phyloP scores from a whole-genome alignment of 1,284 basidiomycete genomes.

The Cutaneotrichosporon arboriforme region DNA sequence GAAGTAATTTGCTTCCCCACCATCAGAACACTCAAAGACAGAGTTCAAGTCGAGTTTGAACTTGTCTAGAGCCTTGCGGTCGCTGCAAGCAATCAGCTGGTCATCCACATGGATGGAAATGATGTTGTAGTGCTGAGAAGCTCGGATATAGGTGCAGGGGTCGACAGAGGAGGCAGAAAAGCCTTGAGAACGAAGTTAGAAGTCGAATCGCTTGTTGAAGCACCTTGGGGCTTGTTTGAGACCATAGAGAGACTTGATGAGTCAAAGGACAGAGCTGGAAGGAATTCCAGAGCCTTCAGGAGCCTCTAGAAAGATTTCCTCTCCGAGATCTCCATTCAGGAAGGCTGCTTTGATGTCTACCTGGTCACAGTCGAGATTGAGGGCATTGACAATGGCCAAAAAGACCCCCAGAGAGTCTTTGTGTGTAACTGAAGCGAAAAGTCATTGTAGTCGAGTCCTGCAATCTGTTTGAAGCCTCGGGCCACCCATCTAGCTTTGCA shows the following conservation, averaged over 20 bases:
- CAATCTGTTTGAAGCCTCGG: constrained; percentile 13
- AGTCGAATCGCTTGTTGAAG: constrained; percentile 18
- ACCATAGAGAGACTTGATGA: constrained; percentile 26
- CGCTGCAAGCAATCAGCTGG: constrained; percentile 24
- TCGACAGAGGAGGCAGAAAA: constrained; percentile 8
- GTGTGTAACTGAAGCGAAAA: constrained; percentile 21
- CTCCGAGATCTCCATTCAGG: not conserved
- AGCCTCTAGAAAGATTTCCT: not conserved
- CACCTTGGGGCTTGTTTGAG: constrained; percentile 12
- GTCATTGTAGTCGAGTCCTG: constrained; percentile 23
- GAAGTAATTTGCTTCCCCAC: constrained; percentile 22
- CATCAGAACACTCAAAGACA: constrained; percentile 20
- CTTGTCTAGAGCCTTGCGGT: constrained; percentile 6
- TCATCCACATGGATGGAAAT: constrained; percentile 27
- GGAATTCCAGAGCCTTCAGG: constrained; percentile 9
- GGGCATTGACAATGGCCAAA: constrained; percentile 21
- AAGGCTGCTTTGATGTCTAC: constrained; percentile 25
- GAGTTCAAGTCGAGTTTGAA: constrained; percentile 22
- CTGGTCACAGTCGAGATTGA: constrained; percentile 25
- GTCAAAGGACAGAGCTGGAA: constrained; percentile 7
- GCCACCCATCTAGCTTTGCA: constrained; percentile 16
- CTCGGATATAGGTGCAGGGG: not conserved
- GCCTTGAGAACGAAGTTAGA: constrained; percentile 4
- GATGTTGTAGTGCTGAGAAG: constrained; percentile 7
- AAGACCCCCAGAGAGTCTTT: constrained; percentile 24